Evolutionary conservation across 371 early-diverging fungal species (phyloP).

Genomic region (Entomophthora muscae): DNA sequence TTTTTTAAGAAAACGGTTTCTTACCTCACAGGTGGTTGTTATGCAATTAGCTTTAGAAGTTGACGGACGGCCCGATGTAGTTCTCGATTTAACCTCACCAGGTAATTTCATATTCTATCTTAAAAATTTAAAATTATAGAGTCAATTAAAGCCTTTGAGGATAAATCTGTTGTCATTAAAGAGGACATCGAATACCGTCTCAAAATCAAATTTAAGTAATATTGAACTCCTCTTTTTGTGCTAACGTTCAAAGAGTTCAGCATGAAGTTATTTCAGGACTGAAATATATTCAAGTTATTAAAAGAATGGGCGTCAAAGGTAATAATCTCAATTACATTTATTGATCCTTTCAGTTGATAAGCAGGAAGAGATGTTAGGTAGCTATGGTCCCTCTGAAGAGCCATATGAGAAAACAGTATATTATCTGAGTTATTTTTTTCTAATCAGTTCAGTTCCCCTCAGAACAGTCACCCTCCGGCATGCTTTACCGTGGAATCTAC

Average conservation of each 20-base stretch:
- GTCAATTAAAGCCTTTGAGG: constrained; percentile 38
- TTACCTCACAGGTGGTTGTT: constrained; percentile 21
- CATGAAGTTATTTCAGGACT: constrained; percentile 90
- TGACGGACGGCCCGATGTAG: constrained; percentile 60
- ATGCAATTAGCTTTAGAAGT: constrained; percentile 56
- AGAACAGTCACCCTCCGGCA: constrained; percentile 82
- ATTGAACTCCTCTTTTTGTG: neutral
- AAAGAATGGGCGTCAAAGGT: constrained; percentile 51
- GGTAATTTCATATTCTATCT: constrained; percentile 11
- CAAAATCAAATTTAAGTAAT: constrained; percentile 68
- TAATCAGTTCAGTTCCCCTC: constrained; percentile 28
- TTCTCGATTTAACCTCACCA: constrained; percentile 61
- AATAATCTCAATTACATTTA: neutral
- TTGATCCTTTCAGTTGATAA: constrained; percentile 45
- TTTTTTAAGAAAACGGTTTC: too few species aligned
- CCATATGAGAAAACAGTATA: constrained; percentile 56
- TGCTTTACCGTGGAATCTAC: constrained; percentile 82
- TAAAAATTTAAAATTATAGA: constrained; percentile 9
- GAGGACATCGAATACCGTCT: constrained; percentile 87
- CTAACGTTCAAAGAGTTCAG: constrained; percentile 45
- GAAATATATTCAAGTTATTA: constrained; percentile 84
- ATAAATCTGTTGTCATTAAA: constrained; percentile 71
- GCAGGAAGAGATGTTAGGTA: constrained; percentile 91
- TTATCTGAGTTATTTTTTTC: neutral
- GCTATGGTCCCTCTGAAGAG: constrained; percentile 67